phyloP scores from a whole-genome alignment of 208 protist genomes.

The Trypanosoma platydactyli region DNA sequence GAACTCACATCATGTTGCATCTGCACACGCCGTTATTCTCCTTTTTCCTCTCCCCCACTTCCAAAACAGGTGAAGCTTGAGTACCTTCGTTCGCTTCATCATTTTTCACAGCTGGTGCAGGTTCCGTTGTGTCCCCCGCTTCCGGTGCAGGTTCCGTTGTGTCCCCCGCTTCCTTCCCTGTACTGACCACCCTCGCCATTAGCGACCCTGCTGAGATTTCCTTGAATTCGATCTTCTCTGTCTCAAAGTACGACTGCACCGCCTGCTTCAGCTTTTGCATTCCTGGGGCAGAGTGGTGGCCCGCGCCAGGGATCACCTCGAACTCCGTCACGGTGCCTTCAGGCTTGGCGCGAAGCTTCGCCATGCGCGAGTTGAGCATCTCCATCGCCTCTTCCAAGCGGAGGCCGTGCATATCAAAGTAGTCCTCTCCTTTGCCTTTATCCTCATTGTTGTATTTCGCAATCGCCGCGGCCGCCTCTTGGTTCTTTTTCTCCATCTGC shows the following conservation, averaged over 20 bases:
- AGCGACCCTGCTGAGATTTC: slow-evolving; percentile 42
- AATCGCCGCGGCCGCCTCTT: slow-evolving; percentile 45
- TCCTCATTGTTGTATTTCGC: slow-evolving; percentile 52
- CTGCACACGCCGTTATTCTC: too few species aligned
- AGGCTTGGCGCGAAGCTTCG: slow-evolving; percentile 36
- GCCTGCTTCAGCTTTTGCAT: slow-evolving; percentile 45
- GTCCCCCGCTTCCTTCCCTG: slow-evolving; percentile 16
- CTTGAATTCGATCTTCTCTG: slow-evolving; percentile 38
- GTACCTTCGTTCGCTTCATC: too few species aligned
- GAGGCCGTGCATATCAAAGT: slow-evolving; percentile 63
- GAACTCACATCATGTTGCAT: too few species aligned
- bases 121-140: neutral
- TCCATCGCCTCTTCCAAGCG: slow-evolving; percentile 51
- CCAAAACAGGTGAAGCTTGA: too few species aligned
- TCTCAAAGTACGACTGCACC: slow-evolving; percentile 36
- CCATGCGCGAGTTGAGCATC: slow-evolving; percentile 39
- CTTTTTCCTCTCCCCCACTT: too few species aligned
- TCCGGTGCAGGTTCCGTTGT: slow-evolving; percentile 15
- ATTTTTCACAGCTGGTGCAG: too few species aligned
- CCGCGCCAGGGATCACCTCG: slow-evolving; percentile 51
- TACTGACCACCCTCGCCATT: slow-evolving; percentile 37
- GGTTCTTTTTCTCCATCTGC: slow-evolving; percentile 28
- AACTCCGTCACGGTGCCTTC: slow-evolving; percentile 37
- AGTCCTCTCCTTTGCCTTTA: slow-evolving; percentile 51
- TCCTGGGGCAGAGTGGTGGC: slow-evolving; percentile 53